Base-by-base conservation (phyloP, 2,329 filamentous ascomycete genomes). In the Sporothrix globosa region DNA sequence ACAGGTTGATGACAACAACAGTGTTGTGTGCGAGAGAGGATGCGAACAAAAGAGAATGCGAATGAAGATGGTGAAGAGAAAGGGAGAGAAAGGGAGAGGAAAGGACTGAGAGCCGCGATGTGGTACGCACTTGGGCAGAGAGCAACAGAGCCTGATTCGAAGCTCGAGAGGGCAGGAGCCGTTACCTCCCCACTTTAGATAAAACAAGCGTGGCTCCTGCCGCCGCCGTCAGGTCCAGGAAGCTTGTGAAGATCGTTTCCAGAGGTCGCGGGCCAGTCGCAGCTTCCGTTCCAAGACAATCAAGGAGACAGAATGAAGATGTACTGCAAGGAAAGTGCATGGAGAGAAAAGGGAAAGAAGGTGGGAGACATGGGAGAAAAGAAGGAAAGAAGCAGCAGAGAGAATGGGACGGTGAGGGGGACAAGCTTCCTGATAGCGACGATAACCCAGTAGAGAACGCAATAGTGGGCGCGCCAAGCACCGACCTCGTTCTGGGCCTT, bases 121-220 rank as follows among this genome's bases (percentile, higher is more conserved):
- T 68, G 52, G 67, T 41, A 10, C 58, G 24, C 58, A 39, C 52
- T 48, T 54, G 53, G 34, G 44, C 24, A 52, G 52, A 21, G 48
- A 67, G 53, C 21, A 53, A 24, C 58, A 67, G 46, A 53, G 50
- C 27, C 65, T 54, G 65, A 56, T 41, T 17, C 13, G 48, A 41
- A 54, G 65, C 65, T 67, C 34, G 27, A 30, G 13, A 54, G 21
- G n/a, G 68, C 68, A 69, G 60, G 68, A 69, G 30, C 60, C 34
- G 34, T 34, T 34, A 34, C 21, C 13, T 39, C 27, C 52, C 60
- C 69, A 67, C 69, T 70, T 13, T 63, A 65, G 56, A 56, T 54
- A 69, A 53, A 69, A 54, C 58, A 65, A 70, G 68, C 52, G 68
- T 70, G 19, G 68, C 50, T 70, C 61, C 39, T 70, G 60, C 61